A percentile compares a stretch with the other conserved stretches of the same genome.
Conservation (phyloP, 2,329 filamentous ascomycete genomes). For the Ophiostoma australiae region DNA sequence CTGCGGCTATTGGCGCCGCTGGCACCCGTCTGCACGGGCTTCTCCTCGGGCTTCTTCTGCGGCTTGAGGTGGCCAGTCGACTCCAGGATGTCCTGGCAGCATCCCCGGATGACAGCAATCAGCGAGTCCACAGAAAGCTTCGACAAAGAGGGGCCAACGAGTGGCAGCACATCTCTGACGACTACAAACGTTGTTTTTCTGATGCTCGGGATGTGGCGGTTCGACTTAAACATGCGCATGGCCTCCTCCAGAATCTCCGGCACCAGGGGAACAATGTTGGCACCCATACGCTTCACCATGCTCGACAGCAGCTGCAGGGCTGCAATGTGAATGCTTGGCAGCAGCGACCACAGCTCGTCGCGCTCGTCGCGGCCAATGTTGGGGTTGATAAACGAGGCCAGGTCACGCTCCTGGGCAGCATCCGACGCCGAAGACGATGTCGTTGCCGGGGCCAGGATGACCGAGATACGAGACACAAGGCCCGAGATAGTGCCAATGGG, state of each 20-base stretch:
- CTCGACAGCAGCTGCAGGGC: slow-evolving; percentile 58
- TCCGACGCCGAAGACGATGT: slow-evolving; percentile 39
- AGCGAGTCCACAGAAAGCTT: slow-evolving; percentile 63
- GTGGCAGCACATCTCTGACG: slow-evolving; percentile 51
- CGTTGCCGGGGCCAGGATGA: slow-evolving; percentile 51
- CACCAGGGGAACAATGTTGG: slow-evolving; percentile 54
- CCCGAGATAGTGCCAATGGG: slow-evolving; percentile 65
- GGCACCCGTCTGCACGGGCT: not conserved
- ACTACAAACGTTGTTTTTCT: slow-evolving; percentile 59
- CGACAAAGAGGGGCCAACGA: slow-evolving; percentile 61
- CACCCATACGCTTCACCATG: slow-evolving; percentile 55
- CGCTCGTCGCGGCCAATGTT: slow-evolving; percentile 75
- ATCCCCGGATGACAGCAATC: slow-evolving; percentile 56
- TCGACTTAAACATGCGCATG: slow-evolving; percentile 62
- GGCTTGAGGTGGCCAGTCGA: slow-evolving; percentile 40
- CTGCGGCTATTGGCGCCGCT: slow-evolving; percentile 34
- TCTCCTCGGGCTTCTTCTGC: slow-evolving; percentile 29
- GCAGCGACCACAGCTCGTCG: slow-evolving; percentile 66
- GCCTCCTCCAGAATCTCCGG: slow-evolving; percentile 66
- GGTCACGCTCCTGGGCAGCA: slow-evolving; percentile 37
- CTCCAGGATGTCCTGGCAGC: slow-evolving; percentile 68
- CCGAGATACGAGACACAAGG: slow-evolving; percentile 63
- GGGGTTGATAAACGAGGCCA: slow-evolving; percentile 59
- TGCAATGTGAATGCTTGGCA: slow-evolving; percentile 70
- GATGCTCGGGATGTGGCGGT: slow-evolving; percentile 48